phyloP scores from a whole-genome alignment of 2,329 filamentous ascomycete genomes.

The Penicillium sp. region DNA sequence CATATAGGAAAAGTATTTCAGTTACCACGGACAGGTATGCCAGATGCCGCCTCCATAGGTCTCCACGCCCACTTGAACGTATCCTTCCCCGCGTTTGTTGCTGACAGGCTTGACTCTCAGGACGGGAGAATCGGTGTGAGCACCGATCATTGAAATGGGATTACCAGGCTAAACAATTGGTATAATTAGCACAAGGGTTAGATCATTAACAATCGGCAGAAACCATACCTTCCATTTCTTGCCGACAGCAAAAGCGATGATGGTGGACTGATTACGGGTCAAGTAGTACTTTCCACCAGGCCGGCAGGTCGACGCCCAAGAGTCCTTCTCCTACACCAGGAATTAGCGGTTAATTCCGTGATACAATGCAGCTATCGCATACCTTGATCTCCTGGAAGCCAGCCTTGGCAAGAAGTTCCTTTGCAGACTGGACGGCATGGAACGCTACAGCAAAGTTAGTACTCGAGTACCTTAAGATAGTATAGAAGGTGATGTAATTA shows the following conservation, averaged over 20 bases:
- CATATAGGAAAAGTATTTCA: not conserved
- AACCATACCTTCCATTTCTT: constrained; percentile 67
- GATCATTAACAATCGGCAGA: not conserved
- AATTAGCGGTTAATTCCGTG: not conserved
- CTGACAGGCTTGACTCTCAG: constrained; percentile 89
- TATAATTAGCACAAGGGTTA: not conserved
- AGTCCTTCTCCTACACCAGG: constrained; percentile 63
- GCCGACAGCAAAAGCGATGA: constrained; percentile 86
- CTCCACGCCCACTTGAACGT: constrained; percentile 89
- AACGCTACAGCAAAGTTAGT: no score
- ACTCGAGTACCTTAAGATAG: no score
- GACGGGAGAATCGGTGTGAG: constrained; percentile 90
- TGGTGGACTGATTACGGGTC: constrained; percentile 83
- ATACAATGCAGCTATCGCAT: constrained; percentile 1
- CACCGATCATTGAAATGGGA: constrained; percentile 82
- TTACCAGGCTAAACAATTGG: constrained; percentile 56
- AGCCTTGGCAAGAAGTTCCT: constrained; percentile 65
- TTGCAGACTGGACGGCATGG: constrained; percentile 77
- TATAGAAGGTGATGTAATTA: no score
- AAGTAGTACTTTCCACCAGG: constrained; percentile 94
- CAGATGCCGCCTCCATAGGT: constrained; percentile 94
- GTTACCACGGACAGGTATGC: constrained; percentile 61
- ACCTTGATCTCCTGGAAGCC: constrained; percentile 79
- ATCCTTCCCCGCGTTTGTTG: constrained; percentile 77
- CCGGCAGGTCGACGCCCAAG: constrained; percentile 69